Evolutionary conservation across 2,329 filamentous ascomycete species (phyloP).

Genomic region (Thielaviopsis populi): DNA sequence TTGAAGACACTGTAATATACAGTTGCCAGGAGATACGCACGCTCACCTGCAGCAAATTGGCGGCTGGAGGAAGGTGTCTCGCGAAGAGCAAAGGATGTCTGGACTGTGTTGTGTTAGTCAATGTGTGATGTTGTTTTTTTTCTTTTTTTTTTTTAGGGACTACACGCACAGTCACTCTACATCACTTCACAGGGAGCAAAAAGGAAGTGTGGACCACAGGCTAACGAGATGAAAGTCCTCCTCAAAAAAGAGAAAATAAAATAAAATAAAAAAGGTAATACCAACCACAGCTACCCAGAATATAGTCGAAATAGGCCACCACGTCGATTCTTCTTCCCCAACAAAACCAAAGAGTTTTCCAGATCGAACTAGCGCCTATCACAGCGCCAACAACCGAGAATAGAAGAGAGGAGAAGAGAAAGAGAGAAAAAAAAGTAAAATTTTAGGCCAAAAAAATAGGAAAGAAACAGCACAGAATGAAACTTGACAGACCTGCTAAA

Average conservation of each 20-base stretch:
- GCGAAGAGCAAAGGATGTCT: background rate
- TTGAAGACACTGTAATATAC: constrained; percentile 1
- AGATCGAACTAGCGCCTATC: background rate
- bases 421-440: background rate
- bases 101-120: too few species aligned
- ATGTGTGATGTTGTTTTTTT: too few species aligned
- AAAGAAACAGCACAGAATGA: background rate
- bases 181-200: background rate
- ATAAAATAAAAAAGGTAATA: background rate
- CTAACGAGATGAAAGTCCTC: background rate
- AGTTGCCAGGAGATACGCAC: background rate
- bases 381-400: background rate
- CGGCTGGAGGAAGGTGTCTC: too few species aligned
- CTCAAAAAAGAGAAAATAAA: too few species aligned
- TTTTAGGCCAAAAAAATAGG: background rate
- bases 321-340: background rate
- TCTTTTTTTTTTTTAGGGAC: too few species aligned
- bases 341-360: constrained; percentile 17
- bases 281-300: background rate
- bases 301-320: constrained; percentile 4
- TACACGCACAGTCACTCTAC: too few species aligned
- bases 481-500: background rate
- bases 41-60: too few species aligned
- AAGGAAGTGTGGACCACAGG: background rate
- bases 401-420: background rate